phyloP scores from a whole-genome alignment of 208 protist species.

The Phytomonas francai region DNA sequence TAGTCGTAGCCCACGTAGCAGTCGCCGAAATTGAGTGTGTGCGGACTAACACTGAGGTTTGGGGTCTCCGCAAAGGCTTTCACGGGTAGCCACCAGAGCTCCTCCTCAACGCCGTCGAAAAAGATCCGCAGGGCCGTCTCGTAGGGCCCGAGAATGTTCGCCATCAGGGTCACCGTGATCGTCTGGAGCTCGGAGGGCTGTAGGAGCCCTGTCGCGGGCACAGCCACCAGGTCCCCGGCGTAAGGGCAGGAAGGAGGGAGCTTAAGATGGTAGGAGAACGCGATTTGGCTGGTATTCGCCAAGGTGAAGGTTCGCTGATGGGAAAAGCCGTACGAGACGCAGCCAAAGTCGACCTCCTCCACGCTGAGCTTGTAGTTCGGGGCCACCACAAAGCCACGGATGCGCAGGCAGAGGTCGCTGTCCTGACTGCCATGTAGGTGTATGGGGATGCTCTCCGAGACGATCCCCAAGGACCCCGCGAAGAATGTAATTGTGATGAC shows the following conservation, averaged over 20 bases:
- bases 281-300: slow-evolving; percentile 92
- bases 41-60: slow-evolving; percentile 45
- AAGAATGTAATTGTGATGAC: slow-evolving; percentile 66
- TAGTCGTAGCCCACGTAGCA: slow-evolving; percentile 91
- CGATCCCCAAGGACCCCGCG: slow-evolving; percentile 84
- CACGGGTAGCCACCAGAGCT: slow-evolving; percentile 80
- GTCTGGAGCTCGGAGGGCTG: slow-evolving; percentile 38
- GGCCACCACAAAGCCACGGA: slow-evolving; percentile 88
- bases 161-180: slow-evolving; percentile 75
- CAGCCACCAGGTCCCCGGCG: slow-evolving; percentile 64
- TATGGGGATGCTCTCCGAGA: slow-evolving; percentile 85
- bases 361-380: slow-evolving; percentile 91
- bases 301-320: slow-evolving; percentile 67
- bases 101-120: slow-evolving; percentile 88
- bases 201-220: slow-evolving; percentile 63
- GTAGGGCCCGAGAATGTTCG: slow-evolving; percentile 72
- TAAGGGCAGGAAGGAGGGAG: slow-evolving; percentile 50
- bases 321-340: slow-evolving; percentile 90
- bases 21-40: slow-evolving; percentile 77
- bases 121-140: slow-evolving; percentile 86
- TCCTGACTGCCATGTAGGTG: slow-evolving; percentile 78
- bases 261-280: slow-evolving; percentile 85
- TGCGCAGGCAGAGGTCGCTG: slow-evolving; percentile 56
- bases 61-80: slow-evolving; percentile 83
- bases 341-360: slow-evolving; percentile 89